Conservation (phyloP, 306 rosid species). For the Dryas alaskensis region DNA sequence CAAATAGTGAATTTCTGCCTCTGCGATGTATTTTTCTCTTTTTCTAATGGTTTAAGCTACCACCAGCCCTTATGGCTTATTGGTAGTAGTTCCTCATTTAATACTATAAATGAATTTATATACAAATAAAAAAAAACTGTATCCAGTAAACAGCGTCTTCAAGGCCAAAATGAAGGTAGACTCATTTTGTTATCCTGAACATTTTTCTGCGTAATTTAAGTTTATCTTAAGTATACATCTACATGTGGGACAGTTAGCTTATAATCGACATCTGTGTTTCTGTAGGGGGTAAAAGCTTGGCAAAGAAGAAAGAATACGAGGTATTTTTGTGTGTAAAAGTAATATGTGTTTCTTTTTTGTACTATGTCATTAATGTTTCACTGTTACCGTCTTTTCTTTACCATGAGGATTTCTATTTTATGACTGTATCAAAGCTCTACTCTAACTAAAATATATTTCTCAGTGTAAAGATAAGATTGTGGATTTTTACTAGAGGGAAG, state of each 20-base stretch:
- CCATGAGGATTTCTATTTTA: neutral
- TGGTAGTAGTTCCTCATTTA: neutral
- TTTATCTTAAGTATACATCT: neutral
- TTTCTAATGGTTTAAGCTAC: too few species aligned
- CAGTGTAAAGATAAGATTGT: neutral
- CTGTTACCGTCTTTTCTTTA: neutral
- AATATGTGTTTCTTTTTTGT: neutral
- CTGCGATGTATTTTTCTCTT: too few species aligned
- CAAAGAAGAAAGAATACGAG: constrained; percentile 21
- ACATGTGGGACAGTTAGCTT: neutral
- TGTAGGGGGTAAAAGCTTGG: constrained; percentile 31
- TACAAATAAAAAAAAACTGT: neutral
- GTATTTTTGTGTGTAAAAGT: constrained; percentile 11
- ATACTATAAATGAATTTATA: neutral
- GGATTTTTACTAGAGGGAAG: too few species aligned
- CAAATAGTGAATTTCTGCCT: too few species aligned
- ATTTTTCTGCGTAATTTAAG: neutral
- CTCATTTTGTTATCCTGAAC: neutral
- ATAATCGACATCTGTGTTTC: constrained; percentile 14
- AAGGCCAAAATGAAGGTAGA: neutral
- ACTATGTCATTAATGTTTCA: neutral
- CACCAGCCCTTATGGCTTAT: too few species aligned
- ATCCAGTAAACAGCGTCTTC: neutral
- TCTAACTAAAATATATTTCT: neutral
- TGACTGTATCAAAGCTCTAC: neutral